phyloP scores from a whole-genome alignment of 2,329 filamentous ascomycete species.

The Colletotrichum neosansevieriae region DNA sequence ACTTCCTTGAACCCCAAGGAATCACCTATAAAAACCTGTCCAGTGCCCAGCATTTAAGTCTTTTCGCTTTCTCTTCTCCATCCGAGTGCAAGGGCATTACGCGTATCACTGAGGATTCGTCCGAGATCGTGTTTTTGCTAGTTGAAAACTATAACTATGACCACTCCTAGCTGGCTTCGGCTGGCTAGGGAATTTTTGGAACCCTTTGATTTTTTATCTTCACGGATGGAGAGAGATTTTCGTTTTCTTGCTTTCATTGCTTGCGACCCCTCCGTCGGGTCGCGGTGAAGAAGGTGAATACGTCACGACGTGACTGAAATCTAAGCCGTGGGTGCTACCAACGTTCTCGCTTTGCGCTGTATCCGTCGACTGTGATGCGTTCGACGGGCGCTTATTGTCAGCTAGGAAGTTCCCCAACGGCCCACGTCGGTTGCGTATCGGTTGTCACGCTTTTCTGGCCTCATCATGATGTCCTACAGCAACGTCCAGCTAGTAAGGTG shows the following conservation, averaged over 20 bases:
- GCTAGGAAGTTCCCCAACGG: too few species aligned
- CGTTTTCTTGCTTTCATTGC: conserved; percentile 62
- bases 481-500: too few species aligned
- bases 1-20: neutral
- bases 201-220: conserved; percentile 50
- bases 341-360: too few species aligned
- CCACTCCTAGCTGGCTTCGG: conserved; percentile 78
- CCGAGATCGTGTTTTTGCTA: conserved; percentile 91
- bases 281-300: conserved; percentile 62
- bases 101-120: conserved; percentile 88
- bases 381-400: too few species aligned
- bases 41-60: neutral
- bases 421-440: too few species aligned
- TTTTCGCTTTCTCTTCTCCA: conserved; percentile 59
- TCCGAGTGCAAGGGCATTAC: conserved; percentile 82
- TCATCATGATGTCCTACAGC: too few species aligned
- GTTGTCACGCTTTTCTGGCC: too few species aligned
- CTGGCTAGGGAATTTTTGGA: conserved; percentile 86
- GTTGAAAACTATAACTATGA: conserved; percentile 88
- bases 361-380: too few species aligned
- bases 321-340: too few species aligned
- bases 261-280: conserved; percentile 52
- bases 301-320: too few species aligned
- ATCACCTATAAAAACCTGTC: conserved; percentile 30
- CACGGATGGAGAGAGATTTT: conserved; percentile 45